phyloP scores from a whole-genome alignment of 371 early-diverging fungal species.

The Mortierella sp. region DNA sequence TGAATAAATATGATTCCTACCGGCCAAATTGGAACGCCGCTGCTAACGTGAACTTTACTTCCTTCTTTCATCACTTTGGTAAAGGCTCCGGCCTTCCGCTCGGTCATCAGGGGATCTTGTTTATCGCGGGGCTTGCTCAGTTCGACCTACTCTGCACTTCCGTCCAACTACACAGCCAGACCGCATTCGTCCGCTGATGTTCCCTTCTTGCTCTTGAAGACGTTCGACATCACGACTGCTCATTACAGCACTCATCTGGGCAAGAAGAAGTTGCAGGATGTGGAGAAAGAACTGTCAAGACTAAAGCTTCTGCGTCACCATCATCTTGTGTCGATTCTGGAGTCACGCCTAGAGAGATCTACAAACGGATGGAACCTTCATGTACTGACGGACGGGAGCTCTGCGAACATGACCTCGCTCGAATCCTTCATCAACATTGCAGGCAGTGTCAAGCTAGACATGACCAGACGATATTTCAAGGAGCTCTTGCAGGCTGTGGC shows the following conservation, averaged over 20 bases:
- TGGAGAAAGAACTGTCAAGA: slow-evolving; percentile 71
- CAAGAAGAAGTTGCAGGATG: slow-evolving; percentile 67
- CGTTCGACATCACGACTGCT: slow-evolving; percentile 41
- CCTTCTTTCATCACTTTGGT: not conserved
- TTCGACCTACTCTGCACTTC: slow-evolving; percentile 45
- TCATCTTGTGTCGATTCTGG: slow-evolving; percentile 65
- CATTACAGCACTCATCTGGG: slow-evolving; percentile 60
- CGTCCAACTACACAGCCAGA: slow-evolving; percentile 42
- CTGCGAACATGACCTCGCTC: slow-evolving; percentile 63
- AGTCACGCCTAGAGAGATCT: slow-evolving; percentile 64
- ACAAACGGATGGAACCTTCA: slow-evolving; percentile 65
- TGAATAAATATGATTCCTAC: not conserved
- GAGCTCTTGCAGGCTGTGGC: slow-evolving; percentile 69
- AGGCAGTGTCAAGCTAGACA: slow-evolving; percentile 52
- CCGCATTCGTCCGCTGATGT: slow-evolving; percentile 43
- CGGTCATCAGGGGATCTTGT: slow-evolving; percentile 46
- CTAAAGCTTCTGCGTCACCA: slow-evolving; percentile 65
- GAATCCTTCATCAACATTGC: slow-evolving; percentile 56
- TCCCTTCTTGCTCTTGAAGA: slow-evolving; percentile 45
- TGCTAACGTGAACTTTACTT: not conserved
- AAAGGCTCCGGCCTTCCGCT: slow-evolving; percentile 50
- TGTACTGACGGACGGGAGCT: slow-evolving; percentile 65
- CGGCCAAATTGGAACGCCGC: slow-evolving; percentile 3
- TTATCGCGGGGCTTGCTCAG: slow-evolving; percentile 41
- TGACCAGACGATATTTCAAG: slow-evolving; percentile 67